A percentile compares a stretch with the other conserved stretches of the same genome.
These are phyloP conservation scores for Aspergillus alliaceus DNA, from an alignment of 2,329 filamentous ascomycete species.

Conservation along the genomic window DNA sequence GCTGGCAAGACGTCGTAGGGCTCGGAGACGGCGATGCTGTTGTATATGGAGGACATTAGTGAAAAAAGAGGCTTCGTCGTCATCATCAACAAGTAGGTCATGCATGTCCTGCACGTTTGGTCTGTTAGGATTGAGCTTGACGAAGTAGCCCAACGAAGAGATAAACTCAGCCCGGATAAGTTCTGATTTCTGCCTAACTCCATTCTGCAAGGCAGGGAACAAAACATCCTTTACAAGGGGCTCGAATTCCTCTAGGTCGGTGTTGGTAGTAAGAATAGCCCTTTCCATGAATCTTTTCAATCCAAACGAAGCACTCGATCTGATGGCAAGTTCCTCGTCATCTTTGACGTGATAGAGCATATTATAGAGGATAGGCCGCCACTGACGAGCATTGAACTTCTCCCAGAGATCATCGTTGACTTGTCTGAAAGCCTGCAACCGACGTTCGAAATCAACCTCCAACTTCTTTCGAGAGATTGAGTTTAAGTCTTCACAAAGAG, in stretches of 20 bases:
- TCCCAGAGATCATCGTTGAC: slow-evolving; percentile 65
- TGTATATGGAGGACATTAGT: slow-evolving; percentile 89
- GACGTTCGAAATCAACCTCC: slow-evolving; percentile 82
- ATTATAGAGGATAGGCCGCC: slow-evolving; percentile 86
- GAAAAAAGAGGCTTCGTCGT: slow-evolving; percentile 86
- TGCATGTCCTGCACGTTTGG: slow-evolving; percentile 71
- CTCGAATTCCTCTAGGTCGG: slow-evolving; percentile 50
- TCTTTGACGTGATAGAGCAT: slow-evolving; percentile 83
- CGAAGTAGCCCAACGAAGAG: slow-evolving; percentile 73
- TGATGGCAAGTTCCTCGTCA: slow-evolving; percentile 83
- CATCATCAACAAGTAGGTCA: slow-evolving; percentile 66
- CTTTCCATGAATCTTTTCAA: slow-evolving; percentile 76
- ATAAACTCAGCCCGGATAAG: slow-evolving; percentile 81
- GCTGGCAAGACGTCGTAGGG: slow-evolving; percentile 72
- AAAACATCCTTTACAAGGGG: slow-evolving; percentile 64
- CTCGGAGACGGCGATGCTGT: slow-evolving; percentile 79
- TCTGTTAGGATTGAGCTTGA: slow-evolving; percentile 70
- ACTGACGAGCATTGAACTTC: slow-evolving; percentile 69
- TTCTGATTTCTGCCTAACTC: slow-evolving; percentile 76
- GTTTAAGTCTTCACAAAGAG: slow-evolving; percentile 76
- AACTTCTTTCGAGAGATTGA: slow-evolving; percentile 70
- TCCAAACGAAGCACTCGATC: slow-evolving; percentile 78
- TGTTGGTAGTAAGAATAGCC: slow-evolving; percentile 47
- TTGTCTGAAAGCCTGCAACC: slow-evolving; percentile 71
- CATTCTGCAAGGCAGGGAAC: slow-evolving; percentile 73